Percentiles rank a stretch among this genome's conserved stretches.
phyloP scores from a whole-genome alignment of 2,329 filamentous ascomycete species.

The Aureobasidium subglaciale region DNA sequence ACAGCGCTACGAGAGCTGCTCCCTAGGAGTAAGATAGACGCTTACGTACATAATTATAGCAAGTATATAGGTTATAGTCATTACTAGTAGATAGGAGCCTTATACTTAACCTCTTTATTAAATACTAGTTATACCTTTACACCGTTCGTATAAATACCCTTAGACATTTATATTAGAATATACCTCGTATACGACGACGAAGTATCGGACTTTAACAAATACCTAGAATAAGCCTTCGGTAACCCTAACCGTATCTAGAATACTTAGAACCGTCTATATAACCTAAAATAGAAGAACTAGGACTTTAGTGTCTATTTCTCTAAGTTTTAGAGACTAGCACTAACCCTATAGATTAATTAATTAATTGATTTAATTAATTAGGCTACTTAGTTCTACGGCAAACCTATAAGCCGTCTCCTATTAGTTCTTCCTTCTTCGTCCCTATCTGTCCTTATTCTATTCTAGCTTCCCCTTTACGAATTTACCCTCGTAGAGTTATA shows the following conservation, averaged over 20 bases:
- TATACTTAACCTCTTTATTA: too few species aligned
- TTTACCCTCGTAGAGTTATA: neutral
- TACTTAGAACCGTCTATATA: neutral
- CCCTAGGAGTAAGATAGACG: too few species aligned
- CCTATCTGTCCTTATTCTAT: neutral
- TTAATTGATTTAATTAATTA: constrained; percentile 1
- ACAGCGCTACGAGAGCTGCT: too few species aligned
- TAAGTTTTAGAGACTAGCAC: neutral
- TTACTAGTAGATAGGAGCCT: too few species aligned
- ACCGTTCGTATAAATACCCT: too few species aligned
- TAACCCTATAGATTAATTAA: too few species aligned
- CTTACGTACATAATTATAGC: too few species aligned
- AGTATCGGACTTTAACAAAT: too few species aligned
- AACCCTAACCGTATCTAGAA: neutral
- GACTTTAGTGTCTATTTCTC: neutral
- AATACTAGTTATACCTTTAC: too few species aligned
- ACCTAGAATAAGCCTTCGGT: neutral
- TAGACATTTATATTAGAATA: too few species aligned
- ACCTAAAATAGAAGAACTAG: neutral
- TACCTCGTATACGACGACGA: too few species aligned
- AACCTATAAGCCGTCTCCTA: constrained; percentile 2
- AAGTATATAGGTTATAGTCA: too few species aligned
- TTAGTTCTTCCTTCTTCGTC: neutral
- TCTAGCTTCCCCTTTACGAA: constrained; percentile 3
- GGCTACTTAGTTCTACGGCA: neutral